These are phyloP conservation scores for Aspergillus nidulans DNA, from an alignment of 495 filamentous ascomycete species.

Conservation along the genomic window DNA sequence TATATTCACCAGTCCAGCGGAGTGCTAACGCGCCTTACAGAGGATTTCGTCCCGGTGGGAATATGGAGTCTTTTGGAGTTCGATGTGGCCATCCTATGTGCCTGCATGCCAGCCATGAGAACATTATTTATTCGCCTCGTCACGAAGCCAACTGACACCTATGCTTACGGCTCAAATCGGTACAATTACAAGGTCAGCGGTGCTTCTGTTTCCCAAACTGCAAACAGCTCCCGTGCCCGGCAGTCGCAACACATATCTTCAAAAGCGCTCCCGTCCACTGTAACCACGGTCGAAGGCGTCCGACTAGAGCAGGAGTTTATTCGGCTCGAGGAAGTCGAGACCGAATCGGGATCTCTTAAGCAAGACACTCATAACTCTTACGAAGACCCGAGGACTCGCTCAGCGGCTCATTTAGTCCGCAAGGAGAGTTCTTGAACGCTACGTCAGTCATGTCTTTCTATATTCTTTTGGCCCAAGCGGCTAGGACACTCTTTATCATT, in stretches of 20 bases:
- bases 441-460: neutral
- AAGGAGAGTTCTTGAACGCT: neutral
- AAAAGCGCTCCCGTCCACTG: neutral
- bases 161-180: neutral
- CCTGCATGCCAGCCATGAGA: slow-evolving; percentile 18
- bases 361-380: neutral
- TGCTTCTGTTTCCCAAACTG: neutral
- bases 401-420: neutral
- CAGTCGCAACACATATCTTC: neutral
- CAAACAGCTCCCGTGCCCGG: neutral
- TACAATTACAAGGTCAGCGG: neutral
- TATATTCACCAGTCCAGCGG: neutral
- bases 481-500: neutral
- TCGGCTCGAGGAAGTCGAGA: neutral
- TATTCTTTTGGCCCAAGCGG: neutral
- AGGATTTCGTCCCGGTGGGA: slow-evolving; percentile 18
- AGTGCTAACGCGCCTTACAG: neutral
- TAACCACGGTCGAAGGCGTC: neutral
- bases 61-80: slow-evolving; percentile 19
- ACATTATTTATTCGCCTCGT: slow-evolving; percentile 5
- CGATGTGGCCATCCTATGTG: slow-evolving; percentile 1
- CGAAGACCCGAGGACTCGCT: neutral
- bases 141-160: neutral
- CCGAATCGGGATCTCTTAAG: neutral
- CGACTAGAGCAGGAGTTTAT: neutral